These are phyloP conservation scores for Fibroporia radiculosa DNA, from an alignment of 768 basidiomycete species.

Conservation along the genomic window DNA sequence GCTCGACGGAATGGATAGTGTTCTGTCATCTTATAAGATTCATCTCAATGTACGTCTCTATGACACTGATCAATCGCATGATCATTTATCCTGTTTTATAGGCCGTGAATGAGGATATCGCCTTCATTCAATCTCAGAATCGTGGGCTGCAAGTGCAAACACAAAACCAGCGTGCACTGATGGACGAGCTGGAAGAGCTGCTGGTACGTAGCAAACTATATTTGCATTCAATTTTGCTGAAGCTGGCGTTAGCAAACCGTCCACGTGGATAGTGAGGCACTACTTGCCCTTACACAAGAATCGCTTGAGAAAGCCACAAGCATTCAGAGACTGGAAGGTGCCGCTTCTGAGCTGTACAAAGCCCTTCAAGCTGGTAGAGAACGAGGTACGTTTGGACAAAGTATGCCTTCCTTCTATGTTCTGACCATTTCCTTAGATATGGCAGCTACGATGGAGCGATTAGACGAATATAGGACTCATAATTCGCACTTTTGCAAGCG, in stretches of 20 bases:
- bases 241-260: conserved; percentile 70
- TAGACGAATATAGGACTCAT: conserved; percentile 85
- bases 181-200: conserved; percentile 82
- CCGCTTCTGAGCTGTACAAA: conserved; percentile 88
- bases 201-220: conserved; percentile 37
- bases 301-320: conserved; percentile 76
- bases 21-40: conserved; percentile 91
- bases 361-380: conserved; percentile 87
- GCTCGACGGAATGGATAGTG: conserved; percentile 83
- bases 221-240: neutral
- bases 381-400: conserved; percentile 45
- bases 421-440: conserved; percentile 49
- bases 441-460: conserved; percentile 93
- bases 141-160: conserved; percentile 96
- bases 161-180: conserved; percentile 83
- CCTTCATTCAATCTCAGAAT: conserved; percentile 93
- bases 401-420: neutral
- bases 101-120: conserved; percentile 94
- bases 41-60: conserved; percentile 74
- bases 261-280: conserved; percentile 74
- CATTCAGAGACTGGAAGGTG: conserved; percentile 72
- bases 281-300: conserved; percentile 78
- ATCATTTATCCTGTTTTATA: conserved; percentile 25
- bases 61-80: neutral
- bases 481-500: conserved; percentile 93